These are phyloP conservation scores for Pinus albicaulis DNA, from an alignment of 75 land plant species.

Conservation along the genomic window DNA sequence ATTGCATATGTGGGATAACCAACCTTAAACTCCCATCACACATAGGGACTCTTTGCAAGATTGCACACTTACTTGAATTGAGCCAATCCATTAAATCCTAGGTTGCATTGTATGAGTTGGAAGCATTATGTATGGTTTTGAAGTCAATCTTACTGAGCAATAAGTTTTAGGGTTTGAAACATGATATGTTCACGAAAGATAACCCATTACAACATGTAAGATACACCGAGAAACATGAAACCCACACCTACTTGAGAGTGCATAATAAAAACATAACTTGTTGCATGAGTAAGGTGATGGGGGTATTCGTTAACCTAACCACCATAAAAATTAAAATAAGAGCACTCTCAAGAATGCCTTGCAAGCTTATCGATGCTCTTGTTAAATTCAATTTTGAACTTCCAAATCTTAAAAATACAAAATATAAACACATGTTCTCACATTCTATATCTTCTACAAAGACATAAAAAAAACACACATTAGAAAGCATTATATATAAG, in stretches of 20 bases:
- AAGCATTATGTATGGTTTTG: not conserved
- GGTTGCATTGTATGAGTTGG: not conserved
- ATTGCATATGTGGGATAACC: too few species aligned
- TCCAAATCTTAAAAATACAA: too few species aligned
- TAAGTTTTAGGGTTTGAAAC: not conserved
- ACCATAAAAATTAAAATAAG: not conserved
- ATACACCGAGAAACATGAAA: not conserved
- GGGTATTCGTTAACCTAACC: not conserved
- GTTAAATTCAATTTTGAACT: too few species aligned
- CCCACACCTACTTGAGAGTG: not conserved
- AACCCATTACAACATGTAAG: not conserved
- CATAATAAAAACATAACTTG: not conserved
- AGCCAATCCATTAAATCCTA: not conserved
- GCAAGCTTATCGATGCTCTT: too few species aligned
- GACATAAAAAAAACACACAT: too few species aligned
- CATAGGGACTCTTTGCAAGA: too few species aligned
- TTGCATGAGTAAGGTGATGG: not conserved
- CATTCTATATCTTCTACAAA: too few species aligned
- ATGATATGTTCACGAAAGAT: not conserved
- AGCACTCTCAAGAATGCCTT: too few species aligned
- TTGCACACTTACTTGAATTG: not conserved
- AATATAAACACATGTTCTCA: too few species aligned
- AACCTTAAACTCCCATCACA: too few species aligned
- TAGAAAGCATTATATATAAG: too few species aligned
- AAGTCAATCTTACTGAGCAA: not conserved